Evolutionary conservation across 2,329 filamentous ascomycete species (phyloP).

Genomic region (Cercospora sesami): DNA sequence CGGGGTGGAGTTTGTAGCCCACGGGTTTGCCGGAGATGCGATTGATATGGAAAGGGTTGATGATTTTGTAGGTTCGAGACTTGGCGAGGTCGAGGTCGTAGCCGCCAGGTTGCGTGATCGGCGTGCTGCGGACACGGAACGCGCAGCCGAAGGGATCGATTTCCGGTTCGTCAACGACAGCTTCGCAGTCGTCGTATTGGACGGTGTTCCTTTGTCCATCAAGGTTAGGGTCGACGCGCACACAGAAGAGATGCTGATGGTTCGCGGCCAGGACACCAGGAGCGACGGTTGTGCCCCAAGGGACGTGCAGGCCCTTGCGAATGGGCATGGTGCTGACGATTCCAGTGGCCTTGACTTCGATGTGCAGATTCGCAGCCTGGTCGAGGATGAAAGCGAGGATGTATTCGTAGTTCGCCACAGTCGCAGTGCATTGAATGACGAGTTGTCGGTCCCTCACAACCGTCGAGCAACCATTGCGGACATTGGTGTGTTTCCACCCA

Average conservation of each 20-base stretch:
- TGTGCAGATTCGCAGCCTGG: no score
- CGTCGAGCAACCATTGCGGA: no score
- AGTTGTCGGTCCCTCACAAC: no score
- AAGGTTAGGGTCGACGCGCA: slow-evolving; percentile 52
- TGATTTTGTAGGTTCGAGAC: background rate
- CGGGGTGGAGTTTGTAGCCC: background rate
- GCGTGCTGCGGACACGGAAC: background rate
- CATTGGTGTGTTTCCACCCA: no score
- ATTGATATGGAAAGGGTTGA: background rate
- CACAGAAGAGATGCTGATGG: slow-evolving; percentile 73
- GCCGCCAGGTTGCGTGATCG: background rate
- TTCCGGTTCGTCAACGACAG: background rate
- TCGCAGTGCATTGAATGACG: no score
- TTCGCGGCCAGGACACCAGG: slow-evolving; percentile 68
- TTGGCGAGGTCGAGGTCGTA: background rate
- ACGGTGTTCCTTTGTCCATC: slow-evolving; percentile 50
- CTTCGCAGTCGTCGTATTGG: slow-evolving; percentile 42
- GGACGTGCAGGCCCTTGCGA: slow-evolving; percentile 65
- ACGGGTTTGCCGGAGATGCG: background rate
- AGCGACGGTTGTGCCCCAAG: slow-evolving; percentile 68
- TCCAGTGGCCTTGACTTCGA: no score
- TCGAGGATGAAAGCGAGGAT: no score
- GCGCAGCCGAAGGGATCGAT: background rate
- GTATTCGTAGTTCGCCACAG: no score
- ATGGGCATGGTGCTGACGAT: slow-evolving; percentile 54